A percentile compares a stretch with the other conserved stretches of the same genome.
Conservation (phyloP, 306 rosid genomes). For the Fragaria ananassa region DNA sequence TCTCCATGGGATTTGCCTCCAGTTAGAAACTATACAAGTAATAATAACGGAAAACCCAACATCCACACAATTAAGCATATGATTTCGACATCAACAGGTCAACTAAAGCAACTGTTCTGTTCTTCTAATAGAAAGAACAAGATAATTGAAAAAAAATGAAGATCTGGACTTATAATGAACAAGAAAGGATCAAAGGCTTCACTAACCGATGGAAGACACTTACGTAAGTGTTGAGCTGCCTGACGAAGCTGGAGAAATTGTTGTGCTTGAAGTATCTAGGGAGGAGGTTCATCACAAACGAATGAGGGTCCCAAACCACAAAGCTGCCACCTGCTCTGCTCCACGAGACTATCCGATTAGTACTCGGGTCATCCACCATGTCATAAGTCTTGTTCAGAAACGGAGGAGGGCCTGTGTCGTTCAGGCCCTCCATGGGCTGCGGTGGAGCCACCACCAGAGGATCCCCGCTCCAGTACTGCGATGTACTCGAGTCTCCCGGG, state of each 20-base stretch:
- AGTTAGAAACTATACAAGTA: not conserved
- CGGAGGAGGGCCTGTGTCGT: conserved; percentile 86
- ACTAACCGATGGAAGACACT: conserved; percentile 31
- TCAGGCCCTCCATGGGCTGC: conserved; percentile 77
- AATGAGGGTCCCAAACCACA: conserved; percentile 79
- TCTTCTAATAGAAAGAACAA: not conserved
- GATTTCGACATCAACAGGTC: not conserved
- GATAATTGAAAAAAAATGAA: not conserved
- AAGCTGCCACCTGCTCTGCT: conserved; percentile 65
- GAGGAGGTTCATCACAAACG: conserved; percentile 54
- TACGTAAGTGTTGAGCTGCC: conserved; percentile 92
- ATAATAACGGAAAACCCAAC: not conserved
- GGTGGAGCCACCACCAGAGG: conserved; percentile 37
- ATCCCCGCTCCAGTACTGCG: conserved; percentile 28
- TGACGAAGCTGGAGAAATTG: conserved; percentile 88
- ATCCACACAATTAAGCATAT: not conserved
- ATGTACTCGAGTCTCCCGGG: conserved; percentile 35
- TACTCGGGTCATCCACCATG: conserved; percentile 64
- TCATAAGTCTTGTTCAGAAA: conserved; percentile 83
- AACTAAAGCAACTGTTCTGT: not conserved
- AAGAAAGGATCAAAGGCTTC: not conserved
- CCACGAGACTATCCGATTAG: conserved; percentile 71
- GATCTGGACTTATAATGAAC: not conserved
- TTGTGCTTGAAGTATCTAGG: conserved; percentile 82
- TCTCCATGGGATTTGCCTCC: conserved; percentile 6